These are phyloP conservation scores for Cercospora brassicicola DNA, from an alignment of 2,329 filamentous ascomycete species.

Conservation along the genomic window DNA sequence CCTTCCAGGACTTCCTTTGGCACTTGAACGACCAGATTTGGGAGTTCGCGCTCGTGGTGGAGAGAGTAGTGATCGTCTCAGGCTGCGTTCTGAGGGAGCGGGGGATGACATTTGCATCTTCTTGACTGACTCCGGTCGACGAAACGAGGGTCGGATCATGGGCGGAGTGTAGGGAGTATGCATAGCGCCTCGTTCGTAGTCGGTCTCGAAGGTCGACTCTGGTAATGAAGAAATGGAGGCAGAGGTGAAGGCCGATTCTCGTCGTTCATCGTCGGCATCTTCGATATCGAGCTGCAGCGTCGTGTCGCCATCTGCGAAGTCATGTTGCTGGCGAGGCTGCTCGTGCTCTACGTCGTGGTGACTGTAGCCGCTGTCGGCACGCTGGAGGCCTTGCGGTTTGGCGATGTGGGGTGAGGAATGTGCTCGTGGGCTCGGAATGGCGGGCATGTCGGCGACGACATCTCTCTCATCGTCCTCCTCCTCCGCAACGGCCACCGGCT, in stretches of 20 bases:
- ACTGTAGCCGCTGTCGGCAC: constrained; percentile 6
- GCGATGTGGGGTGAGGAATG: constrained; percentile 1
- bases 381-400: background rate
- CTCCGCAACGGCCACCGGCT: constrained; percentile 24
- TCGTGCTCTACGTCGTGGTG: constrained; percentile 3
- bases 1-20: constrained; percentile 56
- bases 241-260: constrained; percentile 32
- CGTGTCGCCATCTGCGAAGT: background rate
- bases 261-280: constrained; percentile 22
- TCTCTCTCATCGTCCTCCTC: constrained; percentile 12
- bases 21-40: constrained; percentile 27
- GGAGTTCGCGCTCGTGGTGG: constrained; percentile 53
- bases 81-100: constrained; percentile 56
- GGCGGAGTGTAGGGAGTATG: constrained; percentile 55
- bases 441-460: background rate
- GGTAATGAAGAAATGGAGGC: constrained; percentile 39
- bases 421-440: constrained; percentile 14
- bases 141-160: constrained; percentile 64
- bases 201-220: constrained; percentile 35
- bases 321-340: constrained; percentile 1
- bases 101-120: constrained; percentile 73
- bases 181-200: constrained; percentile 25
- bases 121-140: constrained; percentile 67
- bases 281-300: constrained; percentile 1
- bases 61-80: constrained; percentile 26